Evolutionary conservation across 805 yeast genomes (phyloP), one percentile per base, ranked within the genome.

Genomic region (Ogataea thermomethanolica): DNA sequence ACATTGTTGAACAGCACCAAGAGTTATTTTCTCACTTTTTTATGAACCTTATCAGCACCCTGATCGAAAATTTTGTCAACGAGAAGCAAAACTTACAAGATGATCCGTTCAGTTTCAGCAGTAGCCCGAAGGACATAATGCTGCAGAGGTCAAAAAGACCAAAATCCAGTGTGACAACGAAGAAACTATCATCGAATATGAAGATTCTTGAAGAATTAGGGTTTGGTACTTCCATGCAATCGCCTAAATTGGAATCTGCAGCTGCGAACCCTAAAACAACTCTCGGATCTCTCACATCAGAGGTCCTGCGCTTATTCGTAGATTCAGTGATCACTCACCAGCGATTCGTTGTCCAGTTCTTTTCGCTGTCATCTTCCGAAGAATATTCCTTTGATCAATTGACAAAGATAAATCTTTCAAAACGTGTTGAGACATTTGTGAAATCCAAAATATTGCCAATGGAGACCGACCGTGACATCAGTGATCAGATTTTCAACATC

Each of bases 291-390:
- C 27, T 34, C 7, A 25, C 46, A 5, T 29, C 44, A 15, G 35
- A 33, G 10, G 24, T 49, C 3, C 29, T 58, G 20, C 39, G 43
- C 7, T 33, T 27, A 6, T 50, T 33, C 28, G 47, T 46, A 30
- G 39, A 43, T 22, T 44, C 53, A 4, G 30, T 53, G 8, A 37
- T 53, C 2, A 33, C 62, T n/a, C 78, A 76, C 43, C 82, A 77
- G 51, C 72, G 71, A 45, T 69, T 76, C 29, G 46, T 73, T 5
- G 67, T 65, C 20, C 58, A 55, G 8, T 64, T 79, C 8, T 59
- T 51, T 71, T 76, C 61, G 70, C 67, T 51, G 37, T 73, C 61
- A 4, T 70, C 79, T 1, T 64, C 73, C 1, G 46, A 55, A 8
- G 58, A 55, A 3, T 51, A 50, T 12, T 44, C 55, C 7, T 74